Evolutionary conservation across 2,329 filamentous ascomycete species (phyloP), one percentile per base, ranked within the genome.

Genomic region (Phyllosticta citriasiana): DNA sequence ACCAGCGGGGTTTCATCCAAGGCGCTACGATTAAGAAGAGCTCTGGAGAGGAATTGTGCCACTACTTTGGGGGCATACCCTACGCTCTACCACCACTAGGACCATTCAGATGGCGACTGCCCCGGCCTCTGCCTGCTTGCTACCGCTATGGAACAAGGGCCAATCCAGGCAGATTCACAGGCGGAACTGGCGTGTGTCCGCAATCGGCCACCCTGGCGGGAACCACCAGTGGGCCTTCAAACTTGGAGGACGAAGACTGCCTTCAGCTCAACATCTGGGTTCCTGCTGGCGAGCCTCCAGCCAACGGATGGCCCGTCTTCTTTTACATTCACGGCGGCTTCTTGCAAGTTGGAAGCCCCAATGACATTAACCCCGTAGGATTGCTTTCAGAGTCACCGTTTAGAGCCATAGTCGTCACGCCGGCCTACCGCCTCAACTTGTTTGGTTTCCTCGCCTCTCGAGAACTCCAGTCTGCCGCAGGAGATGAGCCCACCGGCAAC

Each of bases 291-390:
- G 67, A 74, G n/a, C 64, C 72, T 19, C 79, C 78, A 5, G 67
- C 69, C 35, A 71, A 66, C 64, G 73, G 82, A 16, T 84, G 82
- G 81, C 82, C 82, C 4, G 81, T 84, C 0, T 74, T 82, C 57
- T 79, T 84, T 65, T 84, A 78, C 68, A 81, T 84, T 55, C 82
- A 82, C 64, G 80, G 80, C 33, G 82, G 82, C 2, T 85, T 82
- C 67, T 73, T 85, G 24, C 82, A 85, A 70, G 80, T 79, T 62
- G 82, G 82, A 22, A 73, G 69, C 9, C 76, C 82, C 0, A 84
- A 83, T 63, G 72, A 74, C 25, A 70, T 74, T 26, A 75, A 78
- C 55, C 68, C 78, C 1, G 73, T 74, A 2, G 73, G 75, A 1
- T 70, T 84, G 52, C 69, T 84, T 6, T 75, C 73, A 47, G 79